Evolutionary conservation across 768 basidiomycete species (phyloP).

Genomic region (Boletus coccyginus): DNA sequence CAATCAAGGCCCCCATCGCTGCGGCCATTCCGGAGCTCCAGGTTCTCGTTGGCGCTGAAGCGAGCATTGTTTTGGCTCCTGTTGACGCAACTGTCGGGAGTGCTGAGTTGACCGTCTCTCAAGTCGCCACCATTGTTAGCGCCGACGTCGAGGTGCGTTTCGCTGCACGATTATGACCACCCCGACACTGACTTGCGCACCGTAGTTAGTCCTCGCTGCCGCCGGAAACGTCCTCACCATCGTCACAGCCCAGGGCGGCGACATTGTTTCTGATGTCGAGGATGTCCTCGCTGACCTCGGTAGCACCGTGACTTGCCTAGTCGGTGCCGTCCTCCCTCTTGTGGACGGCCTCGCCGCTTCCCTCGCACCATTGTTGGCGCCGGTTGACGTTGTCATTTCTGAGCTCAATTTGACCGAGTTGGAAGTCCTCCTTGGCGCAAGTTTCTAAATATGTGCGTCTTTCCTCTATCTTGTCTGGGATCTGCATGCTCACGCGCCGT

Average conservation of each 20-base stretch:
- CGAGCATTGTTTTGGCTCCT: conserved; percentile 15
- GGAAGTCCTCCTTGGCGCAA: conserved; percentile 23
- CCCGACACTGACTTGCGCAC: not conserved
- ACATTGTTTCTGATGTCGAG: not conserved
- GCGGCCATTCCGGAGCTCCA: conserved; percentile 23
- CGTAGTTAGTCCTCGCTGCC: conserved; percentile 28
- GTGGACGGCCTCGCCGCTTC: conserved; percentile 22
- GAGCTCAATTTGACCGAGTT: conserved; percentile 22
- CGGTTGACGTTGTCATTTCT: conserved; percentile 18
- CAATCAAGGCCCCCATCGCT: conserved; percentile 24
- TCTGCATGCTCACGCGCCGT: too few relatives aligned
- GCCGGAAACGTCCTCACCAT: conserved; percentile 24
- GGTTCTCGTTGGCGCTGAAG: conserved; percentile 23
- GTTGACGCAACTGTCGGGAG: conserved; percentile 5
- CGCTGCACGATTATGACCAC: not conserved
- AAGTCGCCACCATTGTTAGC: conserved; percentile 25
- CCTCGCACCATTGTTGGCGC: conserved; percentile 21
- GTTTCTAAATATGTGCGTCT: conserved; percentile 7
- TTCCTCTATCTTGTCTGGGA: too few relatives aligned
- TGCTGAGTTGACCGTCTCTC: conserved; percentile 24
- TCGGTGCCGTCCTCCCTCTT: conserved; percentile 10
- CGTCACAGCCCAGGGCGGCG: not conserved
- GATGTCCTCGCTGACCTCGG: conserved; percentile 14
- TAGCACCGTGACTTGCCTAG: conserved; percentile 20
- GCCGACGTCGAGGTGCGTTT: conserved; percentile 21